phyloP scores from a whole-genome alignment of 768 basidiomycete species.

The Strobilomyces dryophilus region DNA sequence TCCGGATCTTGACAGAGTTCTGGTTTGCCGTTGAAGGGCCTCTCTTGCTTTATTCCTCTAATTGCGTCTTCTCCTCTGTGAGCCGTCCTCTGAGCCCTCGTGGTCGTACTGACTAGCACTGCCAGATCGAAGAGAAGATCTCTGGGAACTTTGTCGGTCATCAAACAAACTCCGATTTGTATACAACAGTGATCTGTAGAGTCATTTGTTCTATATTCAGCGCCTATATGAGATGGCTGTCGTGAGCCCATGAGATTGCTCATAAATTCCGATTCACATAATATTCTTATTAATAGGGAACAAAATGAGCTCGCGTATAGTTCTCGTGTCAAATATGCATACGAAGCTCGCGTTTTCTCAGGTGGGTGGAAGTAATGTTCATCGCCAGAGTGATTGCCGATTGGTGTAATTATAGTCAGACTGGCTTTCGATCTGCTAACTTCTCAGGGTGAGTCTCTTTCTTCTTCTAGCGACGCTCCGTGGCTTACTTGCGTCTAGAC shows the following conservation, averaged over 20 bases:
- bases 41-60: conserved; percentile 23
- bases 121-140: conserved; percentile 22
- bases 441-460: conserved; percentile 14
- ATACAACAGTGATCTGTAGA: conserved; percentile 8
- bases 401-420: conserved; percentile 6
- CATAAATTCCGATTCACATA: not conserved
- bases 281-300: not conserved
- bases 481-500: conserved; percentile 6
- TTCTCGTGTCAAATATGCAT: conserved; percentile 19
- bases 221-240: conserved; percentile 13
- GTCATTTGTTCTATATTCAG: conserved; percentile 16
- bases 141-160: not conserved
- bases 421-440: conserved; percentile 21
- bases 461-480: not conserved
- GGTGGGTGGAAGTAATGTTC: conserved; percentile 1
- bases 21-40: conserved; percentile 19
- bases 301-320: conserved; percentile 2
- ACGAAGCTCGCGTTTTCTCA: conserved; percentile 17
- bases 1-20: conserved; percentile 5
- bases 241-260: conserved; percentile 10
- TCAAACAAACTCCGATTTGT: not conserved
- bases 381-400: not conserved
- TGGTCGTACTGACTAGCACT: not conserved
- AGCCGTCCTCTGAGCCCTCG: not conserved
- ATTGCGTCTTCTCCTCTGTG: conserved; percentile 18